A percentile compares a stretch with the other conserved stretches of the same genome.
phyloP scores from a whole-genome alignment of 2,329 filamentous ascomycete species.

The Exophiala spinifera region DNA sequence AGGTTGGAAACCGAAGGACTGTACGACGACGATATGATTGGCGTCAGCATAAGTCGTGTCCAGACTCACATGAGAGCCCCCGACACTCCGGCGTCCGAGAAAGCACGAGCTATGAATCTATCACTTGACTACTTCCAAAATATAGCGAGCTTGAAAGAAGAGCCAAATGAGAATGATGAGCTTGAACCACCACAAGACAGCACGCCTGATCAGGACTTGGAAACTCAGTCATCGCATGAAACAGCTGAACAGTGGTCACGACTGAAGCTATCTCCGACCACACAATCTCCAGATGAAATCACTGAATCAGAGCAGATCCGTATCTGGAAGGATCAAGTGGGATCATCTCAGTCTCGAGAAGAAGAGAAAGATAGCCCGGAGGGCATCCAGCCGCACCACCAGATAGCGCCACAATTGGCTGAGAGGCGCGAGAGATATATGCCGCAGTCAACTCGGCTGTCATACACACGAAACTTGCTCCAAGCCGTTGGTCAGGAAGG shows the following conservation, averaged over 20 bases:
- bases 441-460: slow-evolving; percentile 2
- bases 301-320: neutral
- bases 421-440: neutral
- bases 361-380: too few relatives aligned
- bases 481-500: slow-evolving; percentile 4
- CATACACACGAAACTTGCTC: slow-evolving; percentile 13
- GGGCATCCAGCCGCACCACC: neutral
- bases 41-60: slow-evolving; percentile 57
- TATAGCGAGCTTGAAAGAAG: slow-evolving; percentile 8
- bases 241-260: neutral
- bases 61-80: slow-evolving; percentile 58
- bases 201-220: too few relatives aligned
- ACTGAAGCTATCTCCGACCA: neutral
- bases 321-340: too few relatives aligned
- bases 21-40: slow-evolving; percentile 44
- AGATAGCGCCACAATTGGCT: neutral
- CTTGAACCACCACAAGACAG: neutral
- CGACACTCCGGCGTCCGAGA: slow-evolving; percentile 57
- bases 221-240: too few relatives aligned
- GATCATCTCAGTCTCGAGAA: too few relatives aligned
- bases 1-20: slow-evolving; percentile 13
- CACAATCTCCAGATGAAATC: neutral
- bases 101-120: slow-evolving; percentile 53
- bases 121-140: slow-evolving; percentile 14
- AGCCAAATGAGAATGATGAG: slow-evolving; percentile 5